Evolutionary conservation across 2,329 filamentous ascomycete species (phyloP).

Genomic region (Teratosphaeria epicoccoides): DNA sequence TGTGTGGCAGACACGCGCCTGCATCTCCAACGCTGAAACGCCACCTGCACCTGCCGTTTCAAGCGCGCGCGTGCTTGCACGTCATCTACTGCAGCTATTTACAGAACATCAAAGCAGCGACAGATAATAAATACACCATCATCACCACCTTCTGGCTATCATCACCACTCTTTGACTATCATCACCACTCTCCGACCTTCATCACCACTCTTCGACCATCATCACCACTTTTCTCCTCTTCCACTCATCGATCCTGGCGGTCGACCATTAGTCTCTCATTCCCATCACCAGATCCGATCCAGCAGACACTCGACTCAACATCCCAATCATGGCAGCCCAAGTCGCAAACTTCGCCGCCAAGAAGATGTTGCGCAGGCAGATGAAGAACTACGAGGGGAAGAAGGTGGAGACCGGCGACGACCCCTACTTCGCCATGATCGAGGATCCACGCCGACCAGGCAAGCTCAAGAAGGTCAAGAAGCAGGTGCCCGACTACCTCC

Average conservation of each 20-base stretch:
- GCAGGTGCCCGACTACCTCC: slow-evolving; percentile 71
- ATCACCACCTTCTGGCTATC: too few relatives aligned
- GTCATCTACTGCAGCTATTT: not conserved
- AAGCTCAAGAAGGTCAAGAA: slow-evolving; percentile 79
- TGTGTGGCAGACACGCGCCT: not conserved
- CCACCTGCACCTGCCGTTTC: too few relatives aligned
- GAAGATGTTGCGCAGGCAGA: slow-evolving; percentile 38
- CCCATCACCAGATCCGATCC: too few relatives aligned
- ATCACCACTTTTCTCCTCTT: too few relatives aligned
- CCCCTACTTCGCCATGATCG: slow-evolving; percentile 77
- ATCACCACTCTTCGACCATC: too few relatives aligned
- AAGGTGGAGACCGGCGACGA: slow-evolving; percentile 42
- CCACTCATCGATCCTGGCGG: not conserved
- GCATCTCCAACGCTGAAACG: not conserved
- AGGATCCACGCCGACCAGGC: slow-evolving; percentile 58
- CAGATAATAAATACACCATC: too few relatives aligned
- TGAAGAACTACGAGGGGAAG: slow-evolving; percentile 39
- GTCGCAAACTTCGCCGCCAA: slow-evolving; percentile 41
- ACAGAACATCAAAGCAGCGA: too few relatives aligned
- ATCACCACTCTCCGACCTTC: too few relatives aligned
- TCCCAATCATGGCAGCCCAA: slow-evolving; percentile 32
- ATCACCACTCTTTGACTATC: too few relatives aligned
- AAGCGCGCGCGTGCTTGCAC: not conserved
- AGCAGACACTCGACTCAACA: not conserved
- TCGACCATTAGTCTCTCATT: not conserved